Percentiles rank a stretch among this genome's conserved stretches.
phyloP scores from a whole-genome alignment of 2,329 filamentous ascomycete genomes.

The Elsinoe arachidis region DNA sequence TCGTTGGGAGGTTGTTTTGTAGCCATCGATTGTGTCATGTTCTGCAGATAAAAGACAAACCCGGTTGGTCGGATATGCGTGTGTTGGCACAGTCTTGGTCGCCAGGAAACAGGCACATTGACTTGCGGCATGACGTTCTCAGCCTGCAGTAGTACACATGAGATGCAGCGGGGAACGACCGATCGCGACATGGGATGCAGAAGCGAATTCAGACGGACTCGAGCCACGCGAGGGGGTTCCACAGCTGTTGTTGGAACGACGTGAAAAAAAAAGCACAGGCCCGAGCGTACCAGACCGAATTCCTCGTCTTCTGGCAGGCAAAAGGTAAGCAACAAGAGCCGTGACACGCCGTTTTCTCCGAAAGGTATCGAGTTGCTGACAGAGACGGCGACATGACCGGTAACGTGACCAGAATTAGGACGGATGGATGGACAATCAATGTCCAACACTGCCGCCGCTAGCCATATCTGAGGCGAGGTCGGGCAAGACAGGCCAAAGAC shows the following conservation, averaged over 20 bases:
- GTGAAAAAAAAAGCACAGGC: slow-evolving; percentile 4
- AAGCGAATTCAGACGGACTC: slow-evolving; percentile 4
- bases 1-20: neutral
- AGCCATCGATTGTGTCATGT: neutral
- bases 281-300: neutral
- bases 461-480: neutral
- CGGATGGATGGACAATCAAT: neutral
- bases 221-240: slow-evolving; percentile 11
- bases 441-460: neutral
- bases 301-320: neutral
- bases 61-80: neutral
- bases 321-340: slow-evolving; percentile 8
- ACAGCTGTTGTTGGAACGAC: slow-evolving; percentile 12
- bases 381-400: neutral
- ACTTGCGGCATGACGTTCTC: slow-evolving; percentile 12
- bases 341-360: slow-evolving; percentile 4
- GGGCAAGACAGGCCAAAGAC: neutral
- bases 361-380: neutral
- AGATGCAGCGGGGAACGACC: slow-evolving; percentile 13
- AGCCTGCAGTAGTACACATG: neutral
- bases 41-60: neutral
- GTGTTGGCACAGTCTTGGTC: slow-evolving; percentile 7
- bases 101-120: slow-evolving; percentile 4
- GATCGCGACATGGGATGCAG: slow-evolving; percentile 10
- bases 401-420: slow-evolving; percentile 7